Evolutionary conservation across 371 early-diverging fungal species (phyloP).

Genomic region (Apophysomyces trapeziformis): DNA sequence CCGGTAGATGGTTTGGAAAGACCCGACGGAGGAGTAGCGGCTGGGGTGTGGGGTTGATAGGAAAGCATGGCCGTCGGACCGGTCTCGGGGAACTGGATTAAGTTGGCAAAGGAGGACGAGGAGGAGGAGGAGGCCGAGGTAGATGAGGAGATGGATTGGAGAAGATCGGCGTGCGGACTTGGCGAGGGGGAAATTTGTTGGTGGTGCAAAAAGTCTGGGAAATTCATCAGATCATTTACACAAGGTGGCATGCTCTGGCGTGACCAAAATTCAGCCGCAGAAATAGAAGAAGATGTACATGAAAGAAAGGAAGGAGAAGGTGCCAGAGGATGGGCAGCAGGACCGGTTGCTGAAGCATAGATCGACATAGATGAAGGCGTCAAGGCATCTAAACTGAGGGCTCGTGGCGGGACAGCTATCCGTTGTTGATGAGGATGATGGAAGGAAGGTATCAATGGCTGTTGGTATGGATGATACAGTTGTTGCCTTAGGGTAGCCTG

Average conservation of each 20-base stretch:
- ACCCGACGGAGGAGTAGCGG: not conserved
- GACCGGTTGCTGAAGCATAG: not conserved
- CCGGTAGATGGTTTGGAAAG: not conserved
- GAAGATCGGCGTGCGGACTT: constrained; percentile 5
- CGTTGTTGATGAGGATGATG: not conserved
- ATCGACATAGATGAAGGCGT: not conserved
- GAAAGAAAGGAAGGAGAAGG: not conserved
- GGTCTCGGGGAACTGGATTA: not conserved
- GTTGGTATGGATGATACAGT: constrained; percentile 3
- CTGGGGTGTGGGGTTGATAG: constrained; percentile 5
- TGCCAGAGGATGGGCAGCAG: not conserved
- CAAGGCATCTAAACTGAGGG: constrained; percentile 4
- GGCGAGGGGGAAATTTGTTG: not conserved
- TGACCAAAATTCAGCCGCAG: not conserved
- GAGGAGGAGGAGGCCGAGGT: no score
- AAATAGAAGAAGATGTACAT: not conserved
- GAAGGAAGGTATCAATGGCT: not conserved
- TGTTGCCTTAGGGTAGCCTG: constrained; percentile 21
- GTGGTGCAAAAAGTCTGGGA: constrained; percentile 1
- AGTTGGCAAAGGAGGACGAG: not conserved
- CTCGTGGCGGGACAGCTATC: not conserved
- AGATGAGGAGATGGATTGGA: not conserved
- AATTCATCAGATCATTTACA: constrained; percentile 8
- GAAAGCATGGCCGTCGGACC: constrained; percentile 13
- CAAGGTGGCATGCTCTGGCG: constrained; percentile 10